These are phyloP conservation scores for Paramecium primaurelia DNA, from an alignment of 73 alveolate genomes.

Conservation along the genomic window DNA sequence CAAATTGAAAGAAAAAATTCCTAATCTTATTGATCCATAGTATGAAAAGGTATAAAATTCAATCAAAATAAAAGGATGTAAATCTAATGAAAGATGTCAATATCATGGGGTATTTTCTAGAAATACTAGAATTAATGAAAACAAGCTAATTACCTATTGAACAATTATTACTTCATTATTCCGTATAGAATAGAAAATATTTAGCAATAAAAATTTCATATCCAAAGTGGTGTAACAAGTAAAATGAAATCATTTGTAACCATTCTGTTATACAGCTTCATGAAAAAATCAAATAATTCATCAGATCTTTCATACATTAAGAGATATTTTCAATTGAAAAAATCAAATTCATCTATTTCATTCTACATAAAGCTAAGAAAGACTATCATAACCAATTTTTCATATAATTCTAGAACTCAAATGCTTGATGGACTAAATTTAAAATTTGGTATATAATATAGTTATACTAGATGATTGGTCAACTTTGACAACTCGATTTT, in stretches of 20 bases:
- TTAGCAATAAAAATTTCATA: slow-evolving; percentile 10
- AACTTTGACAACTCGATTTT: slow-evolving; percentile 4
- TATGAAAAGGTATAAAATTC: not conserved
- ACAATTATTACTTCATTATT: not conserved
- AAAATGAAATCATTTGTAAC: slow-evolving; percentile 14
- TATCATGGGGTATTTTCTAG: slow-evolving; percentile 24
- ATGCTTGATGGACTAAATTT: slow-evolving; percentile 9
- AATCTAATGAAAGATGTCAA: slow-evolving; percentile 24
- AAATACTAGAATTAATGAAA: slow-evolving; percentile 16
- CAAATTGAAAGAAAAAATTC: not conserved
- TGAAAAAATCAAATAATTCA: not conserved
- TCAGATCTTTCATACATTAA: not conserved
- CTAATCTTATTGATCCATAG: not conserved
- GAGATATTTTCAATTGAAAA: not conserved
- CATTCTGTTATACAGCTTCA: not conserved
- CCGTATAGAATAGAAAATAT: not conserved
- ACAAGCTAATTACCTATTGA: not conserved
- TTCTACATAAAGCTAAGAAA: slow-evolving; percentile 8
- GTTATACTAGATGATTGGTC: slow-evolving; percentile 26
- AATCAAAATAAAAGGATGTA: not conserved
- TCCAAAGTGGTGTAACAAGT: not conserved
- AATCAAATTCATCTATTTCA: not conserved
- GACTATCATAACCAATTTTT: not conserved
- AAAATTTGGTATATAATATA: not conserved
- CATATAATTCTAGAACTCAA: not conserved